Percentiles rank a stretch among this genome's conserved stretches.
Evolutionary conservation across 495 filamentous ascomycete genomes (phyloP).

Genomic region (Hypoxylon crocopeplum): DNA sequence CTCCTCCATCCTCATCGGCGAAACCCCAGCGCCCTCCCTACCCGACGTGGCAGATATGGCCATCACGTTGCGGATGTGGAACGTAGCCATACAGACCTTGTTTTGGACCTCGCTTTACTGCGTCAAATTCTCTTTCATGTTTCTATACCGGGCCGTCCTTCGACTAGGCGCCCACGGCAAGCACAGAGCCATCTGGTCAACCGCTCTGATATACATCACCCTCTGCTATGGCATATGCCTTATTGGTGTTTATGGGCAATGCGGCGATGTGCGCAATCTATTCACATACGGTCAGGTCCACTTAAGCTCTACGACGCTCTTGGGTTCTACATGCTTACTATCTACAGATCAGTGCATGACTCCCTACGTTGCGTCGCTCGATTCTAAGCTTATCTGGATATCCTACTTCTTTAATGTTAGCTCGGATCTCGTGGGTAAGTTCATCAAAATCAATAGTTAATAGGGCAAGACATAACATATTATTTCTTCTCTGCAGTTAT

Average conservation of each 20-base stretch:
- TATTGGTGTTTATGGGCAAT: constrained; percentile 21
- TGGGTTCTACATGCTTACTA: not conserved
- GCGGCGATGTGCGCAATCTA: constrained; percentile 7
- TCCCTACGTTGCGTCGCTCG: constrained; percentile 6
- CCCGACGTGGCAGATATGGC: constrained; percentile 9
- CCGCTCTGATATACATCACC: constrained; percentile 12
- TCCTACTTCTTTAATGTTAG: constrained; percentile 11
- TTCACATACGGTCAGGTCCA: constrained; percentile 2
- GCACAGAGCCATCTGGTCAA: not conserved
- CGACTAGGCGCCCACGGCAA: not conserved
- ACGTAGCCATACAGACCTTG: not conserved
- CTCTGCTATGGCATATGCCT: constrained; percentile 17
- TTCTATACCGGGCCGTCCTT: constrained; percentile 3
- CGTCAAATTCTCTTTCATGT: constrained; percentile 26
- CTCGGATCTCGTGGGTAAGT: constrained; percentile 13
- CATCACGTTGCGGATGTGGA: constrained; percentile 15
- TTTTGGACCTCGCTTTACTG: constrained; percentile 23
- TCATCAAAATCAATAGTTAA: not conserved
- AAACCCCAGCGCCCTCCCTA: constrained; percentile 8
- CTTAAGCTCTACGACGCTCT: not conserved
- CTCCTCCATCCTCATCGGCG: constrained; percentile 16
- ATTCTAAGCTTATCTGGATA: constrained; percentile 7
- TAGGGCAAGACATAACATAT: not conserved
- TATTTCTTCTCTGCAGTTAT: constrained; percentile 18
- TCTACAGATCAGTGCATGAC: not conserved